Percentiles rank a stretch among this genome's conserved stretches.
Evolutionary conservation across 257 asterid genomes (phyloP).

Genomic region (Echium plantagineum): DNA sequence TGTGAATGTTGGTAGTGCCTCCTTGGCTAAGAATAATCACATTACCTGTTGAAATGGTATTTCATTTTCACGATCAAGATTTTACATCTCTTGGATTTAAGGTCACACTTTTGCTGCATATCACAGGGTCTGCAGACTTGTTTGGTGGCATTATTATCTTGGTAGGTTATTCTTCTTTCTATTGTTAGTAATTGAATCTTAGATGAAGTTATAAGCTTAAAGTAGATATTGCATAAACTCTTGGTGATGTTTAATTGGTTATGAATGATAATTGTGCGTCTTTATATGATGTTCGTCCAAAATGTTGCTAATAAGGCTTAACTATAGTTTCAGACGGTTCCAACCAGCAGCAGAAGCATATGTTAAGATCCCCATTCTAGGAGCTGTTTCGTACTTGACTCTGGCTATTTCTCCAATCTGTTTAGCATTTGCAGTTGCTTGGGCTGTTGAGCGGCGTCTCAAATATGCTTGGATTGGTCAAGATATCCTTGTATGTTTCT

Average conservation of each 20-base stretch:
- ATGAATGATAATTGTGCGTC: not conserved
- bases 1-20: too few species aligned
- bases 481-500: conserved; percentile 78
- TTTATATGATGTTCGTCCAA: conserved; percentile 12
- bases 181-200: not conserved
- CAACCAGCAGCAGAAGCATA: conserved; percentile 55
- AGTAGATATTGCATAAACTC: not conserved
- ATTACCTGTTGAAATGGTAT: too few species aligned
- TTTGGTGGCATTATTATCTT: conserved; percentile 77
- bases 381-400: conserved; percentile 78
- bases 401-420: conserved; percentile 86
- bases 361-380: conserved; percentile 67
- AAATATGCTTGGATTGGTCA: conserved; percentile 98
- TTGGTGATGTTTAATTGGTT: not conserved
- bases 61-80: not conserved
- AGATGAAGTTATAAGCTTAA: not conserved
- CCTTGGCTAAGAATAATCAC: too few species aligned
- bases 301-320: conserved; percentile 17
- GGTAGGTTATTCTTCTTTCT: conserved; percentile 40
- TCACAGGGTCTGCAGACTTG: conserved; percentile 90
- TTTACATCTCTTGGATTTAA: conserved; percentile 3
- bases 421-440: conserved; percentile 69
- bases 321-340: conserved; percentile 87
- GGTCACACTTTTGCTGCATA: conserved; percentile 19
- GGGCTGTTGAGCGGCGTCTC: conserved; percentile 74